Evolutionary conservation across 2,329 filamentous ascomycete genomes (phyloP).

Genomic region (Epichloe typhina): DNA sequence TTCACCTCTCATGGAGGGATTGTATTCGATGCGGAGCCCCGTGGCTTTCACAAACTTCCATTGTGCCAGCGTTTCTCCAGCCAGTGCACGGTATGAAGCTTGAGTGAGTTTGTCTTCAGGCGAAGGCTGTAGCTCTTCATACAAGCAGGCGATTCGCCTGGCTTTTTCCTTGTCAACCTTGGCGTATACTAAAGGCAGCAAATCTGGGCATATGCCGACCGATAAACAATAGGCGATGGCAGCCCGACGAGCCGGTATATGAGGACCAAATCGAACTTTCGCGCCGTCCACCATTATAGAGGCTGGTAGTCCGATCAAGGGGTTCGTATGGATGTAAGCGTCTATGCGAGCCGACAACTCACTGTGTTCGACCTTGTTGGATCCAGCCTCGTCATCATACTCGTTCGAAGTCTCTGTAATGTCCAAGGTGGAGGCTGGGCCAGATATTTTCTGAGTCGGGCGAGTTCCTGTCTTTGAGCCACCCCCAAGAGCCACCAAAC

Average conservation of each 20-base stretch:
- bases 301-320: too few relatives aligned
- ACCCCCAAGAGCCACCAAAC: too few relatives aligned
- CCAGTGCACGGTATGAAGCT: background rate
- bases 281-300: too few relatives aligned
- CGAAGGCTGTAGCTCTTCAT: background rate
- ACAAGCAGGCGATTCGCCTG: background rate
- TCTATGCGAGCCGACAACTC: too few relatives aligned
- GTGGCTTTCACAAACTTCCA: background rate
- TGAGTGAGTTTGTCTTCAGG: background rate
- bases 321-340: too few relatives aligned
- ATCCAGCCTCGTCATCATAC: too few relatives aligned
- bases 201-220: background rate
- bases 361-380: too few relatives aligned
- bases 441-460: too few relatives aligned
- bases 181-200: background rate
- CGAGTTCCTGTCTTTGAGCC: too few relatives aligned
- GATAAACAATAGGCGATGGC: background rate
- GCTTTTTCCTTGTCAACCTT: background rate
- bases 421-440: too few relatives aligned
- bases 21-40: background rate
- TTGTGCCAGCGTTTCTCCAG: background rate
- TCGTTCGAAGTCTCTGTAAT: too few relatives aligned
- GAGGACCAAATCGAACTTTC: background rate
- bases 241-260: background rate
- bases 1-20: background rate